Evolutionary conservation across 345 rosid genomes (phyloP), one percentile per base, ranked within the genome.

Genomic region (Eucalyptus dawsonii): DNA sequence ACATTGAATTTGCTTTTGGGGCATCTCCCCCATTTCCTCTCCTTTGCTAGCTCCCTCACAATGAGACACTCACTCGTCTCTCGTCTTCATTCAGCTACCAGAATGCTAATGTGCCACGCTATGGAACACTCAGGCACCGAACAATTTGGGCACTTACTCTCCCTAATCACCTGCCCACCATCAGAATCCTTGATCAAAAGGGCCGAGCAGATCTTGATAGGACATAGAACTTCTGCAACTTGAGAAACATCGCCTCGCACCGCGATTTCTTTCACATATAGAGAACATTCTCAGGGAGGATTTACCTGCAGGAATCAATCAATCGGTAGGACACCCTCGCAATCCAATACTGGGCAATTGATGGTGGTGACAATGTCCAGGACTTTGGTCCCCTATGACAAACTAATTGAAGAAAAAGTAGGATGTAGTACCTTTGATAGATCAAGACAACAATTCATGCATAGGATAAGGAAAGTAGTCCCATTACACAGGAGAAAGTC

Each of bases 91-190:
- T 89, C 89, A 94, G 85, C 60, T 83, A 72, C 91, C 76, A 92
- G 15, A 80, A 72, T 89, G 29, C 92, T 93, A 0, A 88, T 34
- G 88, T 94, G 95, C 95, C 94, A 94, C 14, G 92, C 89, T 4
- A 91, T 93, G 40, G 47, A 24, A 72, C 95, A 92, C 53, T 51
- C 88, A 17, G 1, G 93, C 95, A 67, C 93, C 93, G 87, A 94
- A 94, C 93, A 93, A 56, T 90, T 90, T 1, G 97, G 97, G 62
- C 98, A 96, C 91, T 96, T 94, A 5, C 95, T 88, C 91, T 93
- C 93, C 88, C 89, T 92, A 19, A 95, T 92, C 11, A 54, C 87
- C 31, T 87, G 88, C 54, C 72, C 89, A 29, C 40, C 90, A 80
- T 80, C 80, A 5, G 90, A 94, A 29, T 91, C 90, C 27, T 40